Percentiles rank a stretch among this genome's conserved stretches.
These are phyloP conservation scores for Gaeumannomyces sp. DNA, from an alignment of 2,329 filamentous ascomycete genomes.

Conservation along the genomic window DNA sequence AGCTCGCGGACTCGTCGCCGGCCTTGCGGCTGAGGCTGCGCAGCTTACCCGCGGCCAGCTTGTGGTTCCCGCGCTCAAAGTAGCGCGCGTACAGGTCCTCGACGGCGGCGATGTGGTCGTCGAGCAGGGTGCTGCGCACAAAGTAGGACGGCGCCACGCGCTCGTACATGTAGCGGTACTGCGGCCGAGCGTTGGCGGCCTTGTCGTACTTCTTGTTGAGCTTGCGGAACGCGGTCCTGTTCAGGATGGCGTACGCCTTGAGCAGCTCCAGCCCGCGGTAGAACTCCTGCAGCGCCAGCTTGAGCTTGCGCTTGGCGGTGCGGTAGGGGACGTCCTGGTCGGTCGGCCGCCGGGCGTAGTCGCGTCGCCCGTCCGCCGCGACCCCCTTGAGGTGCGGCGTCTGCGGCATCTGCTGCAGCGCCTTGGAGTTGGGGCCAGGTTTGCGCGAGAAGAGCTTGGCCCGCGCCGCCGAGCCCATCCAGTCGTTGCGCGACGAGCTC, in stretches of 20 bases:
- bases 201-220: conserved; percentile 99
- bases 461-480: conserved; percentile 39
- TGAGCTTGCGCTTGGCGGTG: conserved; percentile 84
- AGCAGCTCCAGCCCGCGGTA: conserved; percentile 87
- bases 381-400: conserved; percentile 37
- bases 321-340: conserved; percentile 70
- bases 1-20: conserved; percentile 48
- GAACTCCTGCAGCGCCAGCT: conserved; percentile 84
- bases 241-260: conserved; percentile 84
- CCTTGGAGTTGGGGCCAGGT: conserved; percentile 55
- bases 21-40: conserved; percentile 61
- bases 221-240: conserved; percentile 90
- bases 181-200: conserved; percentile 69
- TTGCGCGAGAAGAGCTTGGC: conserved; percentile 40
- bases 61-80: conserved; percentile 89
- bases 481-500: conserved; percentile 18
- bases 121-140: conserved; percentile 79
- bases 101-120: conserved; percentile 70
- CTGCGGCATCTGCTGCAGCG: conserved; percentile 46
- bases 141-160: conserved; percentile 90
- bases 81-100: conserved; percentile 93
- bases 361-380: conserved; percentile 30
- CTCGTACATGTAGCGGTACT: conserved; percentile 78
- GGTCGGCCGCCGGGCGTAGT: conserved; percentile 44
- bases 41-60: conserved; percentile 82